Evolutionary conservation across 2,329 filamentous ascomycete species (phyloP).

Genomic region (Hymenoscyphus occultus): DNA sequence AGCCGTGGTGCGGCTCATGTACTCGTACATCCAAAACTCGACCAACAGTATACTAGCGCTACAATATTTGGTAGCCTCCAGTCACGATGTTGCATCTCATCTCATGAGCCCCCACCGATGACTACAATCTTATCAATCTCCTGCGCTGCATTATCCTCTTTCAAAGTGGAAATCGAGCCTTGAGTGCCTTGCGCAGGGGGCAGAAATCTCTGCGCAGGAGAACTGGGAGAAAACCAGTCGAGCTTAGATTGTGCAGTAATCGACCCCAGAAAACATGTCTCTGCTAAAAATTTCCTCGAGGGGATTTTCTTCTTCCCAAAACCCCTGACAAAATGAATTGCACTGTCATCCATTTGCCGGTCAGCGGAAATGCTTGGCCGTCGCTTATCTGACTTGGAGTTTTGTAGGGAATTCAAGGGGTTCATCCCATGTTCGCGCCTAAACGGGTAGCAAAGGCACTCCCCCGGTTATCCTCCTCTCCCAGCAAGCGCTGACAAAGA

Average conservation of each 20-base stretch:
- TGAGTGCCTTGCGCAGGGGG: not conserved
- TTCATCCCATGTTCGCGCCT: not conserved
- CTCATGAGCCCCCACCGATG: not conserved
- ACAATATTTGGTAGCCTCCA: not conserved
- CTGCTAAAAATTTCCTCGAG: not conserved
- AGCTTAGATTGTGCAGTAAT: not conserved
- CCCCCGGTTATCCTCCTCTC: not conserved
- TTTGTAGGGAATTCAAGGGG: not conserved
- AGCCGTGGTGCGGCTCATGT: no score
- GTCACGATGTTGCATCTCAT: not conserved
- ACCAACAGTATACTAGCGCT: no score
- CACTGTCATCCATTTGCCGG: not conserved
- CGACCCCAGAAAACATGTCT: not conserved
- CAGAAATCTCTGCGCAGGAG: not conserved
- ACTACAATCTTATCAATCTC: not conserved
- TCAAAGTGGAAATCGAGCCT: not conserved
- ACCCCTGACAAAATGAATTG: not conserved
- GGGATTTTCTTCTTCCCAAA: not conserved
- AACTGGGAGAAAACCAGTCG: not conserved
- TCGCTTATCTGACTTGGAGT: not conserved
- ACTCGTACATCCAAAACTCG: no score
- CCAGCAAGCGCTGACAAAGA: conserved; percentile 1
- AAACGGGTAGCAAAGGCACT: not conserved
- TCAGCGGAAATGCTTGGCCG: not conserved
- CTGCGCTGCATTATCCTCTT: not conserved